Base-by-base conservation (phyloP, 1,284 basidiomycete species). In the Uromyces viciae-fabae region DNA sequence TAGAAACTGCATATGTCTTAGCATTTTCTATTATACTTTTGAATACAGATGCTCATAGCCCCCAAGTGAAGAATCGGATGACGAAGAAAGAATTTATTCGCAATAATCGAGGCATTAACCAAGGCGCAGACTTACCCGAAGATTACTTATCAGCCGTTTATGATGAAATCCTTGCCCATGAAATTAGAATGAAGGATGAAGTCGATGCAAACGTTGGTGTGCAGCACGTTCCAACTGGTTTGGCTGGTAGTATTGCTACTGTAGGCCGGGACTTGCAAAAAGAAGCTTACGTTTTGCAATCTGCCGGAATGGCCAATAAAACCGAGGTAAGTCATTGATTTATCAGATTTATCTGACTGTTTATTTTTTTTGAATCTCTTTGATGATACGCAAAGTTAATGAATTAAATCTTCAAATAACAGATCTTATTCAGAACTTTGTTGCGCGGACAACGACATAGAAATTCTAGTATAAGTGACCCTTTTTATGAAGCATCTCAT, bases 121-220 rank as follows among this genome's bases (percentile, higher is more conserved):
- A 98, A 84, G 90, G 90, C 75, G 88, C 89, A 62, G 92, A 95
- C 86, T 89, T 98, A 68, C 93, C 94, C 0, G 94, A 96, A 84
- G 93, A 95, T 33, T 88, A 92, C 66, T 86, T 98, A 49, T 88
- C 88, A 7, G 87, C 87, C 38, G 92, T 97, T 82, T 98, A 90
- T 86, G 94, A 98, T 83, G 93, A 96, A 68, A 98, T 98, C 83
- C 90, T 91, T 75, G 89, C 86, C 62, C 94, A 97, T 84, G 95
- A 98, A 86, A 98, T 98, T 84, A 90, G 93, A 83, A 97, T 98
- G 95, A 97, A 97, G 87, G 95, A 98, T 84, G 95, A 98, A 87
- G 88, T 94, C 38, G 94, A 94, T 83, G 88, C 90, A 49, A 87
- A 89, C 8, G 85, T 88, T 0, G 84, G 85, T 4, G 83, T 84